These are phyloP conservation scores for Aureobasidium sp. DNA, from an alignment of 2,329 filamentous ascomycete species.

Conservation along the genomic window DNA sequence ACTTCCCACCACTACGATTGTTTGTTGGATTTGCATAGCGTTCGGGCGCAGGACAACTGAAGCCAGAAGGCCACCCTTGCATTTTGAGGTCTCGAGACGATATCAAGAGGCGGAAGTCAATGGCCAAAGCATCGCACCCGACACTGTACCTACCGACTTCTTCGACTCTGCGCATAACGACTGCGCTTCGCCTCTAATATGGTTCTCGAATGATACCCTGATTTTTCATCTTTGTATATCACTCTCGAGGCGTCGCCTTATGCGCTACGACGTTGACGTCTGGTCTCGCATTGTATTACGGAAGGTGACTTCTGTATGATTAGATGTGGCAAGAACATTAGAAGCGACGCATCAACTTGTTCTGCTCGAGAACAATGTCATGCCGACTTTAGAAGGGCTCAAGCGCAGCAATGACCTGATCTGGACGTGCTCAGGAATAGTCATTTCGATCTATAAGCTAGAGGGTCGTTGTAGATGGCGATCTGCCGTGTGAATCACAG, in stretches of 20 bases:
- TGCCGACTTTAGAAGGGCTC: background rate
- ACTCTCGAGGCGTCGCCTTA: background rate
- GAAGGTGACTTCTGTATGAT: background rate
- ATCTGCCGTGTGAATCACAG: background rate
- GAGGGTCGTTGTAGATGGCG: background rate
- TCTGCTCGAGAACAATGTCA: background rate
- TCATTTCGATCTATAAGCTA: background rate
- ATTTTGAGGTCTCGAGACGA: background rate
- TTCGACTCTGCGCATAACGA: background rate
- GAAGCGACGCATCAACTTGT: background rate
- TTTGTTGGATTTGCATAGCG: slow-evolving; percentile 11
- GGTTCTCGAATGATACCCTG: background rate
- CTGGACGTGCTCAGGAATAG: background rate
- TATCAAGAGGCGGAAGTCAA: background rate
- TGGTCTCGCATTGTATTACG: no score
- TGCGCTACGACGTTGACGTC: background rate
- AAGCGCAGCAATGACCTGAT: background rate
- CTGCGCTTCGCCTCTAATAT: background rate
- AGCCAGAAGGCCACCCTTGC: background rate
- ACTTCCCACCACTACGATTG: background rate
- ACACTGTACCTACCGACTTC: background rate
- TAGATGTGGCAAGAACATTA: background rate
- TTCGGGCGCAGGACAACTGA: background rate
- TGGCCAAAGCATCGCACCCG: background rate
- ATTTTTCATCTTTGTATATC: background rate